Base-by-base conservation (phyloP, 306 rosid genomes). In the Datisca glomerata region DNA sequence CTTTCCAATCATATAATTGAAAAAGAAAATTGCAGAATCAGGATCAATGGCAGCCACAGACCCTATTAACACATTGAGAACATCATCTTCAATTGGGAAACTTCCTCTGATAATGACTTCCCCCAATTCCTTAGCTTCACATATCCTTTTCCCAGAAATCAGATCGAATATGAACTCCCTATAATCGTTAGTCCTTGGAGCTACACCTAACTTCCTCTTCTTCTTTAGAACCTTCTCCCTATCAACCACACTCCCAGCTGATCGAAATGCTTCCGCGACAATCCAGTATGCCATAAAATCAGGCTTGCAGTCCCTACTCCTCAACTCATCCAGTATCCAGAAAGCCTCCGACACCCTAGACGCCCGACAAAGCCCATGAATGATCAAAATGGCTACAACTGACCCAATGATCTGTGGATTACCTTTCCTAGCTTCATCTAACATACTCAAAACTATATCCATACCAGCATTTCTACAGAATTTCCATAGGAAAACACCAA, bases 201-300 rank as follows among this genome's bases (percentile, higher is more conserved):
- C 86, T 44, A 80, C 98, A 29, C 98, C 95, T 6, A 74, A 69
- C 65, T 77, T 89, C 70, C 95, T 80, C 74, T 89, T 89, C 84
- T 63, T 83, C 70, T 83, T 89, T 79, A 83, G 60, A 55, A 77
- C 75, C 64, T 60, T 74, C 48, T 72, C 78, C 49, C 66, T 74
- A 24, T 70, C 91, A 59, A 57, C 79, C 60, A 80, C 79, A 55
- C 45, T 50, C 38, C 75, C 70, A 43, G 55, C 45, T 21, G 55
- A 55, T 27, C 59, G 71, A 55, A 76, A 70, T 2, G 68, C 83
- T 19, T 72, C 64, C 0, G 89, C 76, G 12, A 87, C 78, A 74
- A 79, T 67, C 76, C 89, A 67, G 18, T 87, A 87, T 2, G 94
- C 85, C 76, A 87, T 65, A 54, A 87, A 89, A 74, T 89, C 97